Evolutionary conservation across 2,329 filamentous ascomycete species (phyloP), one percentile per base, ranked within the genome.

Genomic region (Didymella lethalis): DNA sequence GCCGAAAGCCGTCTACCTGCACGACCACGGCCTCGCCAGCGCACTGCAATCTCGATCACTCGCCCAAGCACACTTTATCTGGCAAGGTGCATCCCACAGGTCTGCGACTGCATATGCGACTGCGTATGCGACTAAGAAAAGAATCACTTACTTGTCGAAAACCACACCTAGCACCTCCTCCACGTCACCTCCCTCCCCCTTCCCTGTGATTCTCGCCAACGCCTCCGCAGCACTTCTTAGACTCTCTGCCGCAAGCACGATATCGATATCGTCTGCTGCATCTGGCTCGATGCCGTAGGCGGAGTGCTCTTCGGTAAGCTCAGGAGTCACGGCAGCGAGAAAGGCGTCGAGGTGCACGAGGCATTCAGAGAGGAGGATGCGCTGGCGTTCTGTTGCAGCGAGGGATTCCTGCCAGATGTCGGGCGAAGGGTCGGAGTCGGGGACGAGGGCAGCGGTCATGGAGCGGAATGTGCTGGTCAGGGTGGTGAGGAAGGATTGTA

Each of bases 151-250:
- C 91, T 96, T 98, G 77, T 98, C 94, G 80, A 99, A 99, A 4
- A 99, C 93, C 23, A 99, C 93, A 0, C 95, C 95, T 44, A 99
- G 80, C 7, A 99, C 92, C 73, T 98, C 95, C 75, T 99, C 94
- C 16, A 98, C 92, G 77, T 98, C 94, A 2, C 93, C 91, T 40
- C 85, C 86, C 68, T 93, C 91, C 0, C 93, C 93, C 54, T 87
- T 87, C 0, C 95, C 95, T 0, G 93, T 98, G 68, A 98, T 96
- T 57, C 88, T 87, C 2, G 92, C 90, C n/a, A 76, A 61, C 16
- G 70, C 63, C n/a, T 75, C 72, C 38, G 72, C 74, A 12, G 73
- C 74, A n/a, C 68, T 68, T 43, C 95, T 88, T 54, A 99, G 82
- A 72, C 93, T 88, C 77, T 99, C 95, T 0, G 95, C 95, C 11